Base-by-base conservation (phyloP, 2,329 filamentous ascomycete species). In the Stagonosporopsis rhizophila region DNA sequence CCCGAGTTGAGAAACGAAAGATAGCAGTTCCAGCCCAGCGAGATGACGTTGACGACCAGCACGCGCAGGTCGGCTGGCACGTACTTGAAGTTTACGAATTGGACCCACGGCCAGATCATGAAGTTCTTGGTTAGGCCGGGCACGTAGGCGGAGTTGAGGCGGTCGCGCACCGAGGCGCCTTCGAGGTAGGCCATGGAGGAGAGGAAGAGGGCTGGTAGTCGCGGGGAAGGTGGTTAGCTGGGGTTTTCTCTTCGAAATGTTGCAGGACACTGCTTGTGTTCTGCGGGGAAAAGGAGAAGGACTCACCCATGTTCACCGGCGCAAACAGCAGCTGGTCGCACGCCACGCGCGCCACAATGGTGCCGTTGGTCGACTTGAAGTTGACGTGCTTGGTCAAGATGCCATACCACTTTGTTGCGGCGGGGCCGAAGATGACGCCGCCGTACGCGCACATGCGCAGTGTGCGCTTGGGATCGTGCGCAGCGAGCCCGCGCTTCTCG, bases 41-140 rank as follows among this genome's bases (percentile, higher is more conserved):
- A 52, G 17, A 96, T 82, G 46, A 96, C 76, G 71, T 97, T 97
- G 67, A 96, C 93, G 59, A 96, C 88, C 67, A 96, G 79, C 38
- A 97, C 86, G 56, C 92, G 85, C 77, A 94, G 87, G 72, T 96
- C 86, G 60, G 96, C 81, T 44, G 93, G 93, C 61, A 96, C 85
- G 62, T 95, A 84, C 70, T 89, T 89, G 80, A 97, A 97, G 81
- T 97, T 97, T 71, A 89, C 82, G 50, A 89, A 81, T 80, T 97
- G 93, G 52, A 96, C 91, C 65, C 80, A 81, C 3, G 93, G 93
- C 93, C 93, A 97, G 52, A 97, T 77, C 80, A 91, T 85, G 83
- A 91, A 92, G 80, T 96, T 97, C 74, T 91, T 89, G 75, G 84
- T 84, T 70, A 96, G 84, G 28, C 90, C 90, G 12, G 85, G 82